Evolutionary conservation across 2,329 filamentous ascomycete genomes (phyloP).

Genomic region (Cercospora beticola): DNA sequence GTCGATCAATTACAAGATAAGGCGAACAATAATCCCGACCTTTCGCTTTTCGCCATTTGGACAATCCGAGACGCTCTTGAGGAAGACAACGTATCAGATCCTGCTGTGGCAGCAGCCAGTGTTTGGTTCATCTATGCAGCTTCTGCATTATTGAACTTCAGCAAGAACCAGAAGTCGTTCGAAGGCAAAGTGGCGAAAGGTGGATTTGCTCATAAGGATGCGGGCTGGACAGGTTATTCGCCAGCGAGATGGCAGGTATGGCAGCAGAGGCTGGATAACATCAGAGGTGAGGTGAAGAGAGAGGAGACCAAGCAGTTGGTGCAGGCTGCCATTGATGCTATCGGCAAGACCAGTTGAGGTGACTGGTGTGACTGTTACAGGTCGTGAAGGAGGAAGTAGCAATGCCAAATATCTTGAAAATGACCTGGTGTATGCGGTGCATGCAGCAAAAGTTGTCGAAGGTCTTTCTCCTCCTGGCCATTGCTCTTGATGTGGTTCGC

Average conservation of each 20-base stretch:
- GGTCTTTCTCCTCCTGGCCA: not conserved
- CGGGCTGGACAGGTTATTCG: constrained; percentile 33
- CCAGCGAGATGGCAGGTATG: constrained; percentile 33
- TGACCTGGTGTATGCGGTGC: not conserved
- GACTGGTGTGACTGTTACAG: not conserved
- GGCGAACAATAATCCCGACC: constrained; percentile 26
- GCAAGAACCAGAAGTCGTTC: constrained; percentile 30
- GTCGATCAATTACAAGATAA: constrained; percentile 28
- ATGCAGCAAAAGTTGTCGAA: not conserved
- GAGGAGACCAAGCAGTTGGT: constrained; percentile 22
- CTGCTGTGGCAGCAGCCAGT: constrained; percentile 30
- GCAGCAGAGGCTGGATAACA: constrained; percentile 23
- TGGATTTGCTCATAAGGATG: constrained; percentile 26
- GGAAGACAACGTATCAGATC: constrained; percentile 27
- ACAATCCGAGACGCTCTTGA: constrained; percentile 35
- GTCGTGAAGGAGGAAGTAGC: not conserved
- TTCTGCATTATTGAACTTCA: constrained; percentile 26
- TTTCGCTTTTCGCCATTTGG: constrained; percentile 36
- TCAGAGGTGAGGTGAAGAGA: constrained; percentile 18
- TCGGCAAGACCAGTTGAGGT: constrained; percentile 13
- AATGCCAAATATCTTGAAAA: not conserved
- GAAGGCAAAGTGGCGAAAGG: constrained; percentile 34
- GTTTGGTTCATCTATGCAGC: constrained; percentile 36
- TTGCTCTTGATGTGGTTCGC: not conserved
- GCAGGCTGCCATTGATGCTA: constrained; percentile 22